Percentiles rank a stretch among this genome's conserved stretches.
Evolutionary conservation across 1,139 yeast species (phyloP).

Genomic region (Diutina pseudorugosa): DNA sequence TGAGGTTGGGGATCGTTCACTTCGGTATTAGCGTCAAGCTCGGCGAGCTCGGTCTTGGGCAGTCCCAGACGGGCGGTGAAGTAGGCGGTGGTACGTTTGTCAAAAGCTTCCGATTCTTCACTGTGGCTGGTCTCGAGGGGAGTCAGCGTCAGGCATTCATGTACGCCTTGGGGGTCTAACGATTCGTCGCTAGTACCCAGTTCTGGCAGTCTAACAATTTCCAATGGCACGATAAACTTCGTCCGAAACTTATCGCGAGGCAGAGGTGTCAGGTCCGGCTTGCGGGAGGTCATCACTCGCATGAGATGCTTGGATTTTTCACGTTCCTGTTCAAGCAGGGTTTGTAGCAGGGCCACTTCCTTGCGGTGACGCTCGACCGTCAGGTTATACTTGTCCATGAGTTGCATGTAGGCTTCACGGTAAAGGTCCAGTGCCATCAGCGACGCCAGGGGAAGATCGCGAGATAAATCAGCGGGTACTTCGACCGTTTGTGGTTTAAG

Average conservation of each 20-base stretch:
- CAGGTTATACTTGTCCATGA: neutral
- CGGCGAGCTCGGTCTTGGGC: neutral
- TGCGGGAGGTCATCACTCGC: neutral
- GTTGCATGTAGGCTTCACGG: conserved; percentile 2
- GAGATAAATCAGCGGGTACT: neutral
- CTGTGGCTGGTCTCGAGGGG: neutral
- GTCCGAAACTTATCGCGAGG: neutral
- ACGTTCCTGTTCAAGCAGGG: neutral
- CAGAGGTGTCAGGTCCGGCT: neutral
- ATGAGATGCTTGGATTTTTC: neutral
- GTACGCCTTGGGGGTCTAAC: neutral
- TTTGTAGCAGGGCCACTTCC: neutral
- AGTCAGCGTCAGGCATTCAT: neutral
- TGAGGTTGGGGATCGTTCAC: neutral
- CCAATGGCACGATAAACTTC: neutral
- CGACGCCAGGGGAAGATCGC: neutral
- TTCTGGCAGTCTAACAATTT: neutral
- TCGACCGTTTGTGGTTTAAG: neutral
- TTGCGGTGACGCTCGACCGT: neutral
- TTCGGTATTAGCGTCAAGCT: neutral
- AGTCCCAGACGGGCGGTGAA: neutral
- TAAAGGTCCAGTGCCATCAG: neutral
- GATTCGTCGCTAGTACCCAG: neutral
- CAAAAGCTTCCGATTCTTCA: neutral
- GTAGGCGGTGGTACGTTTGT: neutral